A percentile compares a stretch with the other conserved stretches of the same genome.
phyloP scores from a whole-genome alignment of 2,329 filamentous ascomycete genomes.

The Atkinsonella texensis region DNA sequence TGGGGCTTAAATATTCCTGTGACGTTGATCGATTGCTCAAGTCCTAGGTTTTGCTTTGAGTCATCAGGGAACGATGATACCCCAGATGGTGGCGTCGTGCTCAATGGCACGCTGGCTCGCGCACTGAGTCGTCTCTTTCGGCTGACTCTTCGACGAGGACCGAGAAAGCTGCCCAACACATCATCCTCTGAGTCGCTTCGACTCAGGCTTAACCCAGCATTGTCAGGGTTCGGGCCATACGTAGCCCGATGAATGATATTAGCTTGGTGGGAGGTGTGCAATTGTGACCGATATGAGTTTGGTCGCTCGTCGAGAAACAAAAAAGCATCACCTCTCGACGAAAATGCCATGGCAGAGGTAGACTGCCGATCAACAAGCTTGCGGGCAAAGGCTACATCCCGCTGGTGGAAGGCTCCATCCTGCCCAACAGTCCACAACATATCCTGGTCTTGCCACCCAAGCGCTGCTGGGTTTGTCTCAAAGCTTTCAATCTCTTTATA shows the following conservation, averaged over 20 bases:
- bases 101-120: slow-evolving; percentile 32
- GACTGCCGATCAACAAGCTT: slow-evolving; percentile 51
- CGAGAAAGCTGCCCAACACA: slow-evolving; percentile 47
- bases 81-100: slow-evolving; percentile 41
- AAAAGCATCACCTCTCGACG: slow-evolving; percentile 44
- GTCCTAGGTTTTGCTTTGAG: slow-evolving; percentile 31
- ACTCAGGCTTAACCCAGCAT: slow-evolving; percentile 41
- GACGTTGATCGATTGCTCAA: slow-evolving; percentile 47
- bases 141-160: slow-evolving; percentile 27
- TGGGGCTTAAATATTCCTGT: slow-evolving; percentile 46
- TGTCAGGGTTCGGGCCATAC: slow-evolving; percentile 36
- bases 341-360: slow-evolving; percentile 49
- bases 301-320: slow-evolving; percentile 50
- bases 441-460: slow-evolving; percentile 54
- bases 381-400: slow-evolving; percentile 51
- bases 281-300: slow-evolving; percentile 30
- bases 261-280: slow-evolving; percentile 22
- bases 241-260: slow-evolving; percentile 26
- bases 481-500: slow-evolving; percentile 55
- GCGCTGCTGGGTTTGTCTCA: slow-evolving; percentile 40
- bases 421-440: slow-evolving; percentile 54
- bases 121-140: slow-evolving; percentile 31
- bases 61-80: slow-evolving; percentile 18
- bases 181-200: slow-evolving; percentile 56
- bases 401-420: slow-evolving; percentile 51